These are phyloP conservation scores for Diaporthe caulivora DNA, from an alignment of 2,329 filamentous ascomycete genomes.

Conservation along the genomic window DNA sequence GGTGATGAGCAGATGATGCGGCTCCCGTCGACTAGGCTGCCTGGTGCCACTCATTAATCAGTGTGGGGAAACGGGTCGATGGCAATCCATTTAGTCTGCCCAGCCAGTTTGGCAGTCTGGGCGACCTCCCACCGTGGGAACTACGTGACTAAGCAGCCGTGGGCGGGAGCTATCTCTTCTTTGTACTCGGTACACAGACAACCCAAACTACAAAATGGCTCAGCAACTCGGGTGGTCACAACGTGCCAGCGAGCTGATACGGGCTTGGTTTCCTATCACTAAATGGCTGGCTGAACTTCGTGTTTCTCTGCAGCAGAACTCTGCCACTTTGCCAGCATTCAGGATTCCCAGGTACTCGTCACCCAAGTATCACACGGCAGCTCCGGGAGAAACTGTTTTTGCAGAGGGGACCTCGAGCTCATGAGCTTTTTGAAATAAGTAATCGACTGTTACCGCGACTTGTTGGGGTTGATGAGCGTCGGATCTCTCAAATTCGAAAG, in stretches of 20 bases:
- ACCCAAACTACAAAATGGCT: too few species aligned
- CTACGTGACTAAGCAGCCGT: slow-evolving; percentile 8
- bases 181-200: too few species aligned
- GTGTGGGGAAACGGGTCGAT: slow-evolving; percentile 30
- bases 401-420: background rate
- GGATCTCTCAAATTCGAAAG: background rate
- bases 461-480: background rate
- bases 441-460: background rate
- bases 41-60: slow-evolving; percentile 27
- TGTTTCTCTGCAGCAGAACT: background rate
- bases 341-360: background rate
- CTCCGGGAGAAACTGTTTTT: background rate
- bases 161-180: background rate
- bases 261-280: background rate
- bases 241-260: too few species aligned
- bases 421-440: too few species aligned
- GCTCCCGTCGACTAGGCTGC: slow-evolving; percentile 28
- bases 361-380: too few species aligned
- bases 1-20: slow-evolving; percentile 38
- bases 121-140: background rate
- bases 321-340: background rate
- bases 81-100: slow-evolving; percentile 6
- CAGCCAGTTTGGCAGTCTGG: background rate
- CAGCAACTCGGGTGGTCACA: background rate
- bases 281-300: background rate